phyloP scores from a whole-genome alignment of 225 moss, liverwort and hornwort species.

The Physcomitrium patens region DNA sequence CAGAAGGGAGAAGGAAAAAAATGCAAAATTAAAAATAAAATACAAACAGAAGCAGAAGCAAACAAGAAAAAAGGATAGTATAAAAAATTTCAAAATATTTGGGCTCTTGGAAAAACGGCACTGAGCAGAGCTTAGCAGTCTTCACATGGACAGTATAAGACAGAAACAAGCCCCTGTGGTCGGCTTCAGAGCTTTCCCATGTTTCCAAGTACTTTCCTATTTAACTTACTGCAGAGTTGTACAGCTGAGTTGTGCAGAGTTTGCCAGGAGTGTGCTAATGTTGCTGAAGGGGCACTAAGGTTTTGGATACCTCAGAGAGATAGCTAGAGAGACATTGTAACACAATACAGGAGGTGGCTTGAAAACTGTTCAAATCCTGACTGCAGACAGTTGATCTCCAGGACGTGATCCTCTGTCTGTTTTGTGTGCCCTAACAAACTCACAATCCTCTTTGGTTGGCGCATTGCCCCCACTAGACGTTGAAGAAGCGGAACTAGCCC shows the following conservation, averaged over 20 bases:
- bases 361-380: not conserved
- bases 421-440: not conserved
- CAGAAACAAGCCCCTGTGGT: not conserved
- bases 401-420: not conserved
- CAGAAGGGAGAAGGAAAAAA: no score
- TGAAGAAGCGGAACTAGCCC: not conserved
- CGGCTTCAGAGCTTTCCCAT: not conserved
- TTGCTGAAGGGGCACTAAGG: no score
- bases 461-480: not conserved
- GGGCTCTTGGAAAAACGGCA: not conserved
- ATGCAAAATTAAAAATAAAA: no score
- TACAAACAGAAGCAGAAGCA: no score
- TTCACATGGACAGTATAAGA: slow-evolving; percentile 32
- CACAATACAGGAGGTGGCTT: not conserved
- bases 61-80: no score
- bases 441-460: slow-evolving; percentile 15
- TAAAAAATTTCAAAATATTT: not conserved
- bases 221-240: not conserved
- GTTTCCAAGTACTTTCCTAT: slow-evolving; percentile 1
- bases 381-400: not conserved
- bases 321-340: no score
- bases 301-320: no score
- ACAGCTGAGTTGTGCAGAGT: not conserved
- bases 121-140: not conserved
- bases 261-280: no score